Evolutionary conservation across 345 rosid species (phyloP), one percentile per base, ranked within the genome.

Genomic region (Noccaea bulbosa): DNA sequence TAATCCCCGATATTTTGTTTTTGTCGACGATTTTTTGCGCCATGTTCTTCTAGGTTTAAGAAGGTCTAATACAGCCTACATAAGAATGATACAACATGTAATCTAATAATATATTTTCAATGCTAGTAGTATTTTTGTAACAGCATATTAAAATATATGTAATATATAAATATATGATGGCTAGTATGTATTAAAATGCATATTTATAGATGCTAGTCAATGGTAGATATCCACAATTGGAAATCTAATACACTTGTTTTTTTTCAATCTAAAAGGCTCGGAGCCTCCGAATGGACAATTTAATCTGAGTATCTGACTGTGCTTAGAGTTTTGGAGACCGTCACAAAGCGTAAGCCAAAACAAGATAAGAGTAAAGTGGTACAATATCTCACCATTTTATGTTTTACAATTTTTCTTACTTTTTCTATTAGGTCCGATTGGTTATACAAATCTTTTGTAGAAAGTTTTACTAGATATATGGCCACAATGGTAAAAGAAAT

Each of bases 161-260:
- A 54, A 1, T 20, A 24, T 22, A 24, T 2, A 24, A 50, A 50
- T 49, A 35, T 35, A 27, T n/a, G 3, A 33, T 4, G 12, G 12
- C 12, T 54, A 14, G 27, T 15, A 27, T 7, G 35, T 47, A 63
- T 7, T 47, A 15, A 4, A 59, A 11, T 46, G 16, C 32, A 17
- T 35, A 33, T 47, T 33, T 16, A 20, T 63, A 38, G 33, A 7
- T 1, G 44, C 45, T 40, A 34, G 12, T 33, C 45, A 64, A 64
- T 35, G 45, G 8, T 63, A 61, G 24, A 14, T 27, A 15, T 10
- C 16, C 59, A 53, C 39, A 15, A 53, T 32, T 53, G 67, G 54
- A 32, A 45, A 11, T 44, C 27, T 62, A 10, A 10, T 45, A 15
- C 27, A 33, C 5, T 62, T 4, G 12, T 30, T 30, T 62, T 14